Base-by-base conservation (phyloP, 805 yeast species). In the Saturnispora halmiae region DNA sequence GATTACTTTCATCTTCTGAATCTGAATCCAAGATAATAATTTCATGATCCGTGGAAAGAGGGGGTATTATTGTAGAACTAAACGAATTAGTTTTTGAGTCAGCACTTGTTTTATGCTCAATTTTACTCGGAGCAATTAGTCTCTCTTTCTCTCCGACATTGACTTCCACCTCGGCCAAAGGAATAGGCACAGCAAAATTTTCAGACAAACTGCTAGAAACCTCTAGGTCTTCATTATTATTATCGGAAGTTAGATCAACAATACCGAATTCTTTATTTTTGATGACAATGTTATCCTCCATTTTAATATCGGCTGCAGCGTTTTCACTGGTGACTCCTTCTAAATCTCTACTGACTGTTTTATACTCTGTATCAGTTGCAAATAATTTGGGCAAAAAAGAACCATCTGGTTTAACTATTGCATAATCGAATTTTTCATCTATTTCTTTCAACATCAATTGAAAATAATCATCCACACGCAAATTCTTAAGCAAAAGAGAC, bases 391-490 rank as follows among this genome's bases (percentile, higher is more conserved):
- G 68, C 2, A 54, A 60, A 95, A 96, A 90, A 0, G 71, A 50
- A 0, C 96, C 97, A 52, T 84, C 83, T 1, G 73, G 64, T 11
- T 73, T 69, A 14, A 92, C 65, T 39, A 73, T 77, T 13, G 90
- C 81, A 18, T 71, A 70, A 30, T 82, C 90, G 2, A 72, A 75
- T 10, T 75, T 75, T 2, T 66, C 72, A 2, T 60, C 55, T 0
- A 87, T 76, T 2, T 56, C 52, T 2, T 66, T 54, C 16, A 90
- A 53, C 36, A 90, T 75, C 11, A 80, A 82, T 31, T 58, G 53
- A 36, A 84, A 73, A 54, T 76, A 90, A 46, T 84, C 95, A 48
- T 84, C 86, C 0, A 87, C 64, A 0, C 81, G 77, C 40, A 92
- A 56, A 46, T 79, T 79, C 13, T 70, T 70, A 13, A 77, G 63